phyloP scores from a whole-genome alignment of 495 filamentous ascomycete genomes.

The Penicillium daleae region DNA sequence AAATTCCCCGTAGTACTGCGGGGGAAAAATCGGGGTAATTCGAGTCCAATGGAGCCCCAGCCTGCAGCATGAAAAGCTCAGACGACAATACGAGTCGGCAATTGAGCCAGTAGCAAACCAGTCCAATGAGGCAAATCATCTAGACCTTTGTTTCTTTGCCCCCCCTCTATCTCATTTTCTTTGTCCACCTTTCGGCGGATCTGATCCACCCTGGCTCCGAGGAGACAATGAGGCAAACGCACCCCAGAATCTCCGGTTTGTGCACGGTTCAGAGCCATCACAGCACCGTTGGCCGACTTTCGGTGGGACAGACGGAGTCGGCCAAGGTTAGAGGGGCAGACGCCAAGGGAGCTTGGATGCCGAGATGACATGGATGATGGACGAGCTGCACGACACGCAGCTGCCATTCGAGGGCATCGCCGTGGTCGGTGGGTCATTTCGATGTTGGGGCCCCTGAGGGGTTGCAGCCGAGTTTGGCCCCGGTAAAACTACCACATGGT shows the following conservation, averaged over 20 bases:
- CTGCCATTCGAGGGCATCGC: slow-evolving; percentile 26
- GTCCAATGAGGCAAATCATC: not conserved
- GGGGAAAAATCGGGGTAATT: slow-evolving; percentile 19
- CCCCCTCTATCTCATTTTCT: not conserved
- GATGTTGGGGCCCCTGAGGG: not conserved
- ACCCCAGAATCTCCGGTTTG: slow-evolving; percentile 14
- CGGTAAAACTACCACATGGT: slow-evolving; percentile 3
- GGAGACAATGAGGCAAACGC: not conserved
- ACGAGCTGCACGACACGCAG: not conserved
- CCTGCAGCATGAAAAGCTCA: not conserved
- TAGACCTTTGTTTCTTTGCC: not conserved
- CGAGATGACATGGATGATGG: slow-evolving; percentile 3
- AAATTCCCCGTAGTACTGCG: slow-evolving; percentile 8
- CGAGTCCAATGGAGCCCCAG: not conserved
- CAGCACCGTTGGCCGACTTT: slow-evolving; percentile 14
- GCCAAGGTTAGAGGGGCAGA: slow-evolving; percentile 22
- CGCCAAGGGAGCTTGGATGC: slow-evolving; percentile 36
- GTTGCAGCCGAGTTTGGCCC: slow-evolving; percentile 4
- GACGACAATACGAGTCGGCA: not conserved
- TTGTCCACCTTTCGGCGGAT: not conserved
- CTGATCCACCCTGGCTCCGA: not conserved
- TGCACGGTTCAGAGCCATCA: not conserved
- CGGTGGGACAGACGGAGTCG: slow-evolving; percentile 17
- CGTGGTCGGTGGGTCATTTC: slow-evolving; percentile 9
- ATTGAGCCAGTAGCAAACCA: not conserved